Percentiles rank a stretch among this genome's conserved stretches.
Evolutionary conservation across 345 rosid species (phyloP).

Genomic region (Syzygium aqueum): DNA sequence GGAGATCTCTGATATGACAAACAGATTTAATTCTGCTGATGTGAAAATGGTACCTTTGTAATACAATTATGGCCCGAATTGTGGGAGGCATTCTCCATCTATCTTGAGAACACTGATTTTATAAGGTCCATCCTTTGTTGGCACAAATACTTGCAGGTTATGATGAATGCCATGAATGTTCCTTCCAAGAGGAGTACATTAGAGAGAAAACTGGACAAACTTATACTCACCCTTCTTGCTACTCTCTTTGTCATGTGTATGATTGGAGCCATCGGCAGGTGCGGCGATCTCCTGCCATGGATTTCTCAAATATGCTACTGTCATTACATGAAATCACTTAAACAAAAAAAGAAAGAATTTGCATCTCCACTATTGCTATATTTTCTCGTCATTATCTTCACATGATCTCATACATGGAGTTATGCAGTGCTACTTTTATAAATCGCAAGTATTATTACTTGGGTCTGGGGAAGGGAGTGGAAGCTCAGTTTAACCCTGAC

Average conservation of each 20-base stretch:
- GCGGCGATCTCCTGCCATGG: neutral
- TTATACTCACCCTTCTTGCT: constrained; percentile 76
- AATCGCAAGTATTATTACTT: constrained; percentile 60
- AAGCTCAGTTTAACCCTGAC: constrained; percentile 62
- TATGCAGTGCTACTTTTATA: constrained; percentile 82
- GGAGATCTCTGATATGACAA: neutral
- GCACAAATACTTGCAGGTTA: constrained; percentile 47
- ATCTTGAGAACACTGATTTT: neutral
- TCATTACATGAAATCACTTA: neutral
- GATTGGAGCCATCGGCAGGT: constrained; percentile 95
- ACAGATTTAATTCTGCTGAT: neutral
- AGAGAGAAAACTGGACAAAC: constrained; percentile 99
- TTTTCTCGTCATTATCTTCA: neutral
- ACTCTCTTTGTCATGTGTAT: constrained; percentile 84
- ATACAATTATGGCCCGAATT: neutral
- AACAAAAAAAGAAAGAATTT: neutral
- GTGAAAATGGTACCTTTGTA: neutral
- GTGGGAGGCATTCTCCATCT: neutral
- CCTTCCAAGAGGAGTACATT: constrained; percentile 99
- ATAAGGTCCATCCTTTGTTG: neutral
- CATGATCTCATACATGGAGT: constrained; percentile 15
- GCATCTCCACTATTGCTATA: neutral
- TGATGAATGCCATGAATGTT: constrained; percentile 99
- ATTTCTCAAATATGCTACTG: neutral
- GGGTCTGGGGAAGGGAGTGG: constrained; percentile 39